phyloP scores from a whole-genome alignment of 2,329 filamentous ascomycete genomes.

The Colletotrichum filicis region DNA sequence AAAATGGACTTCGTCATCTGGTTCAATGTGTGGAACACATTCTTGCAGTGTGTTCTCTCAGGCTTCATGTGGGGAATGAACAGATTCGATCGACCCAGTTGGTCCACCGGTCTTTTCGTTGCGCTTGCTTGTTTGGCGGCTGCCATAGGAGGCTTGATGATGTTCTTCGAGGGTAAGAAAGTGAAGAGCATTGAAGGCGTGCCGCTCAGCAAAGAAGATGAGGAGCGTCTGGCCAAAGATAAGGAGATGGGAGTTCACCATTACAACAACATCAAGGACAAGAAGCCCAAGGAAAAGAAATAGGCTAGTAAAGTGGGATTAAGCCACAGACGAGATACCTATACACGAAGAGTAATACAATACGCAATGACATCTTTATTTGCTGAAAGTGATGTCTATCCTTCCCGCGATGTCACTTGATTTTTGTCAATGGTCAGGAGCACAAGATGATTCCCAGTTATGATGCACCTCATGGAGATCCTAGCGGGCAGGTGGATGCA shows the following conservation, averaged over 20 bases:
- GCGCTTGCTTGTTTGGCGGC: conserved; percentile 78
- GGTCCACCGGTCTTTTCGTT: conserved; percentile 84
- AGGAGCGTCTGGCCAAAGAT: conserved; percentile 61
- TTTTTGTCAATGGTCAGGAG: background rate
- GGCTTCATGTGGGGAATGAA: conserved; percentile 88
- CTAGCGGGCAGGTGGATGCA: background rate
- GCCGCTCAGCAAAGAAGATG: conserved; percentile 67
- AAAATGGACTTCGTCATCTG: conserved; percentile 84
- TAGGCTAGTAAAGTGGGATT: conserved; percentile 37
- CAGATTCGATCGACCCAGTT: conserved; percentile 77
- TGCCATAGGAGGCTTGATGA: conserved; percentile 74
- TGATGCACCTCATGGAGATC: background rate
- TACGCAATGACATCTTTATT: background rate
- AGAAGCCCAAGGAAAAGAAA: conserved; percentile 57
- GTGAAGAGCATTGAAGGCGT: conserved; percentile 80
- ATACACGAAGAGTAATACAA: background rate
- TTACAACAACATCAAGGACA: conserved; percentile 67
- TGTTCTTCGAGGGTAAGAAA: conserved; percentile 76
- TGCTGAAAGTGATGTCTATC: background rate
- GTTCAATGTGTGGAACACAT: conserved; percentile 82
- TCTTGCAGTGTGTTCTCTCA: conserved; percentile 78
- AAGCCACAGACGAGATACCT: background rate
- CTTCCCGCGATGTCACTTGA: background rate
- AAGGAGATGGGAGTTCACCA: conserved; percentile 66
- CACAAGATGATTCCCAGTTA: background rate